phyloP scores from a whole-genome alignment of 768 basidiomycete genomes.

The Russula lepida region DNA sequence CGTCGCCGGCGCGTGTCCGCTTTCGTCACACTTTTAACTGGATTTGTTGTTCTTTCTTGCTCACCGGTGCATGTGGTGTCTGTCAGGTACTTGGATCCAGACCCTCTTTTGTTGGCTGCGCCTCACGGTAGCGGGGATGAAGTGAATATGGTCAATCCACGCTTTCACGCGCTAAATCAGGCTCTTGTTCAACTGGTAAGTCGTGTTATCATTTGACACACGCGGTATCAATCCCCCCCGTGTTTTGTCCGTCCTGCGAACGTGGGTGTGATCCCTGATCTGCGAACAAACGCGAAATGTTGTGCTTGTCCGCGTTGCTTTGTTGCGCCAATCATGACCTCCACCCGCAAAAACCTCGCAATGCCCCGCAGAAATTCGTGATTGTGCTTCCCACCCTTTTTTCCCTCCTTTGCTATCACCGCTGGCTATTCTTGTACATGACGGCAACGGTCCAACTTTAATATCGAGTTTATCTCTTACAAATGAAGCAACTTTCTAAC shows the following conservation, averaged over 20 bases:
- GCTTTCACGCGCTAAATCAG: slow-evolving; percentile 88
- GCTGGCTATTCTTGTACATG: slow-evolving; percentile 8
- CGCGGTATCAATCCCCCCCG: background rate
- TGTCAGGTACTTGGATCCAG: slow-evolving; percentile 81
- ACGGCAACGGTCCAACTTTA: slow-evolving; percentile 4
- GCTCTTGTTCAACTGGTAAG: slow-evolving; percentile 91
- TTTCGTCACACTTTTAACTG: slow-evolving; percentile 14
- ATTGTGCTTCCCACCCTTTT: slow-evolving; percentile 2
- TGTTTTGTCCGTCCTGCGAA: slow-evolving; percentile 1
- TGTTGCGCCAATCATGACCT: slow-evolving; percentile 4
- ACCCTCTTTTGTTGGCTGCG: slow-evolving; percentile 74
- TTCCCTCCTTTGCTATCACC: background rate
- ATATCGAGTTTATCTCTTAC: background rate
- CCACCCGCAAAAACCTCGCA: slow-evolving; percentile 11
- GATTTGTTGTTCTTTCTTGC: slow-evolving; percentile 13
- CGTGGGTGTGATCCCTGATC: slow-evolving; percentile 9
- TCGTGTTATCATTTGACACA: slow-evolving; percentile 11
- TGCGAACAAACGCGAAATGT: slow-evolving; percentile 5
- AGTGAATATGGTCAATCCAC: slow-evolving; percentile 51
- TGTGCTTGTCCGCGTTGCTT: slow-evolving; percentile 9
- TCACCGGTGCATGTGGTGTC: slow-evolving; percentile 3
- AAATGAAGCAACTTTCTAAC: slow-evolving; percentile 10
- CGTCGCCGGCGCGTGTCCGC: slow-evolving; percentile 1
- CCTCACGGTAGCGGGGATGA: slow-evolving; percentile 49
- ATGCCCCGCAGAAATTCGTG: background rate